These are phyloP conservation scores for Juncus effusus DNA, from an alignment of 176 grass and related monocot genomes.

Conservation along the genomic window DNA sequence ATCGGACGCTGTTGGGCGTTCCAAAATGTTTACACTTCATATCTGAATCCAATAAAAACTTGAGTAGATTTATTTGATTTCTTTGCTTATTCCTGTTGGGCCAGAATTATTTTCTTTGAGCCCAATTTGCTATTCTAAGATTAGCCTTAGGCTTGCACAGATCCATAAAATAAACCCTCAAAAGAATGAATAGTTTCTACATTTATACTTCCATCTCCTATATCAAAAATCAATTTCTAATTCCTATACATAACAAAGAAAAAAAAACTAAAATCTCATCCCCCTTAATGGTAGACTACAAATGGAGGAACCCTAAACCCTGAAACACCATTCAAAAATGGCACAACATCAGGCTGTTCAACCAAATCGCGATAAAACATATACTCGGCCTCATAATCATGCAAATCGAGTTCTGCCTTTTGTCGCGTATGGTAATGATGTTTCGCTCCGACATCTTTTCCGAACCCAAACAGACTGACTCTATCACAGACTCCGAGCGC, in stretches of 20 bases:
- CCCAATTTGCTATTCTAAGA: no score
- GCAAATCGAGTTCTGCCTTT: conserved; percentile 39
- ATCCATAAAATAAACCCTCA: conserved; percentile 1
- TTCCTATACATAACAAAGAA: conserved; percentile 3
- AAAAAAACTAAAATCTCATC: not conserved
- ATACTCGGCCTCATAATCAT: conserved; percentile 64
- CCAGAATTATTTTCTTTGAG: no score
- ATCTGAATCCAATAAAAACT: no score
- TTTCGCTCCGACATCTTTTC: conserved; percentile 38
- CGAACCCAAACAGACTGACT: conserved; percentile 59
- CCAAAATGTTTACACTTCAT: no score
- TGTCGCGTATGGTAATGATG: conserved; percentile 58
- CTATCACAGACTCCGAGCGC: conserved; percentile 39
- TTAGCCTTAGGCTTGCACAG: no score
- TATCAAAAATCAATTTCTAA: not conserved
- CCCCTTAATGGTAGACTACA: conserved; percentile 37
- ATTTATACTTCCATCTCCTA: not conserved
- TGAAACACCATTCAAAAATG: conserved; percentile 36
- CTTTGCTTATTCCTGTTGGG: no score
- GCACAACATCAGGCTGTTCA: conserved; percentile 35
- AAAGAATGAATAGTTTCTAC: not conserved
- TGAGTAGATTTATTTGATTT: no score
- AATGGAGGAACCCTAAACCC: conserved; percentile 46
- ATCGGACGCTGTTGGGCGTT: no score
- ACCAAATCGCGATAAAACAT: conserved; percentile 51